phyloP scores from a whole-genome alignment of 169 alveolate genomes.

The Cryptosporidium viatorum region DNA sequence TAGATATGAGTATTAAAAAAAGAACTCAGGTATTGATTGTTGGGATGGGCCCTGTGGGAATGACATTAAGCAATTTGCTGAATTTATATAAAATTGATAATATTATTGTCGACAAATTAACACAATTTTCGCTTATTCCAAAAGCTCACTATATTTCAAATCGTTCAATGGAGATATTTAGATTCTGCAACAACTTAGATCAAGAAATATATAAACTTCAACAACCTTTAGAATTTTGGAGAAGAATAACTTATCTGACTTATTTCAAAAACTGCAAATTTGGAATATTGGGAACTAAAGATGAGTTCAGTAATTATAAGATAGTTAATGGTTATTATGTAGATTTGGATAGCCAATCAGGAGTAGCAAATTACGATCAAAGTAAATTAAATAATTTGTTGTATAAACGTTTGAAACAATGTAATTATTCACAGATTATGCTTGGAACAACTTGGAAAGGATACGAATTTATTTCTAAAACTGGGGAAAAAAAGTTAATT shows the following conservation, averaged over 20 bases:
- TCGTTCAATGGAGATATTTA: slow-evolving; percentile 89
- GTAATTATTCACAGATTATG: neutral
- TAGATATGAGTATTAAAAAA: neutral
- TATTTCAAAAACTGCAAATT: neutral
- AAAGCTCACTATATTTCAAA: slow-evolving; percentile 92
- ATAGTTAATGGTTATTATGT: neutral
- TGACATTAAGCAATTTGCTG: slow-evolving; percentile 88
- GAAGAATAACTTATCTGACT: slow-evolving; percentile 9
- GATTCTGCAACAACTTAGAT: slow-evolving; percentile 11
- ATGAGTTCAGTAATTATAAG: neutral
- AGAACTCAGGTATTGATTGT: slow-evolving; percentile 84
- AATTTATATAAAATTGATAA: slow-evolving; percentile 85
- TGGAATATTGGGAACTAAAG: neutral
- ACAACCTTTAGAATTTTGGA: slow-evolving; percentile 8
- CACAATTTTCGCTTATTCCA: slow-evolving; percentile 85
- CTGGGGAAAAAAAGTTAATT: slow-evolving; percentile 9
- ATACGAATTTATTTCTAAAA: neutral
- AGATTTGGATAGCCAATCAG: neutral
- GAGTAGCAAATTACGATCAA: slow-evolving; percentile 2
- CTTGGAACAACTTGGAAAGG: slow-evolving; percentile 5
- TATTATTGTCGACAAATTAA: slow-evolving; percentile 84
- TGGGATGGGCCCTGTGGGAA: slow-evolving; percentile 96
- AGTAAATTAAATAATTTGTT: slow-evolving; percentile 5
- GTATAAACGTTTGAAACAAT: neutral
- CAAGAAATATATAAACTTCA: slow-evolving; percentile 1